These are phyloP conservation scores for Ophiosphaerella korrae DNA, from an alignment of 2,329 filamentous ascomycete species.

Conservation along the genomic window DNA sequence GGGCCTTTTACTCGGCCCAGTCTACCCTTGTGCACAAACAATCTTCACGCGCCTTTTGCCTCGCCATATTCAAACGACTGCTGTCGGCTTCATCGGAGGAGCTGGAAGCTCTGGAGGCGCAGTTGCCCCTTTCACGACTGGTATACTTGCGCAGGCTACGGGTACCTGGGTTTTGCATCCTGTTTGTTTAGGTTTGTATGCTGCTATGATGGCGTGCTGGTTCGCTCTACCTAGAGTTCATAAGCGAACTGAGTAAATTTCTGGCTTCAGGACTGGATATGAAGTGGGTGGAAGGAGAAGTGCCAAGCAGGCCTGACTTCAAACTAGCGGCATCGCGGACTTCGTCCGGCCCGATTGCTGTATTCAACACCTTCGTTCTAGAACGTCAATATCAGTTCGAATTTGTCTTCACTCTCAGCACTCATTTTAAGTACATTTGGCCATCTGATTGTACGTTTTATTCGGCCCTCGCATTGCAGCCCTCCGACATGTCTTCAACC, in stretches of 20 bases:
- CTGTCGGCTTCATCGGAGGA: conserved; percentile 70
- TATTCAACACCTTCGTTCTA: background rate
- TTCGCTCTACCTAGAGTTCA: conserved; percentile 59
- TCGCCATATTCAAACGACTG: conserved; percentile 64
- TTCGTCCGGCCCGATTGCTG: background rate
- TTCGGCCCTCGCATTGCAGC: background rate
- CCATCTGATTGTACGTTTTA: too few species aligned
- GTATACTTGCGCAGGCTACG: conserved; percentile 64
- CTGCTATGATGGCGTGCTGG: conserved; percentile 70
- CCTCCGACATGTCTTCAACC: conserved; percentile 7
- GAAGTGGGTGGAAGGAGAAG: background rate
- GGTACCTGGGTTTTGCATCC: conserved; percentile 70
- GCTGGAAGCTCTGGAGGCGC: conserved; percentile 73
- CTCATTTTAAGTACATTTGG: too few species aligned
- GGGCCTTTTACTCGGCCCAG: conserved; percentile 75
- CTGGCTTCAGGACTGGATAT: background rate
- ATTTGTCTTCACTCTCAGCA: background rate
- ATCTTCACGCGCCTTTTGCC: conserved; percentile 67
- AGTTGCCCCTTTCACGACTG: conserved; percentile 69
- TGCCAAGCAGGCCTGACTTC: conserved; percentile 1
- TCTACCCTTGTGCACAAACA: conserved; percentile 75
- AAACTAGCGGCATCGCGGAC: background rate
- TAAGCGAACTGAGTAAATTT: conserved; percentile 64
- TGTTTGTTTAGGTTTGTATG: conserved; percentile 69
- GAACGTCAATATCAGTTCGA: background rate